Percentiles rank a stretch among this genome's conserved stretches.
These are phyloP conservation scores for Lasiodiplodia citricola DNA, from an alignment of 2,329 filamentous ascomycete species.

Conservation along the genomic window DNA sequence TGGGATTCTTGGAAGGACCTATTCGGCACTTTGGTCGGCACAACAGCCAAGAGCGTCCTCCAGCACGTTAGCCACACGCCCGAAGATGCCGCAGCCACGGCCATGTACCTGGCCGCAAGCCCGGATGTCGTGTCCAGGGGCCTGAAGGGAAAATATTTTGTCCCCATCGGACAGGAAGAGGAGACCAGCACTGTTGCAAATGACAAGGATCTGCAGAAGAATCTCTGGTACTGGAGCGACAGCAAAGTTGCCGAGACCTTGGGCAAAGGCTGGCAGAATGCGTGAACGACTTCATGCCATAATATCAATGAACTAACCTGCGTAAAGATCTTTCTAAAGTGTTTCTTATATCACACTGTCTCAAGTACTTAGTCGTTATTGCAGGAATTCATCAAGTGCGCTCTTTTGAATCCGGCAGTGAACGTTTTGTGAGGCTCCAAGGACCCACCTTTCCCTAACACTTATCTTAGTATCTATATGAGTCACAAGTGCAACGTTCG, in stretches of 20 bases:
- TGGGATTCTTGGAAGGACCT: conserved; percentile 38
- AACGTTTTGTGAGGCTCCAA: not conserved
- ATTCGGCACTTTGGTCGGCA: conserved; percentile 34
- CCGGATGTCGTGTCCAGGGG: conserved; percentile 31
- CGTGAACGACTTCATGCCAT: not conserved
- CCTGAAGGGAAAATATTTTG: conserved; percentile 43
- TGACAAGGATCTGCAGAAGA: conserved; percentile 39
- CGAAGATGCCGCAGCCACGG: conserved; percentile 39
- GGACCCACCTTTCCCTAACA: not conserved
- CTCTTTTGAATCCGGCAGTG: not conserved
- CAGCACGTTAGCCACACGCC: conserved; percentile 34
- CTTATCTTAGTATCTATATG: not conserved
- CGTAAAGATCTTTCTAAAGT: not conserved
- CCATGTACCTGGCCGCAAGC: conserved; percentile 39
- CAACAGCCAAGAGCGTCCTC: conserved; percentile 33
- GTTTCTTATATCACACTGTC: not conserved
- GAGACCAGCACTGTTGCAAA: conserved; percentile 34
- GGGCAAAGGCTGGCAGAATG: conserved; percentile 26
- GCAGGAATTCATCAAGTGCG: no score
- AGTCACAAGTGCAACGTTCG: not conserved
- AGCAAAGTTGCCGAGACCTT: conserved; percentile 25
- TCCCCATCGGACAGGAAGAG: conserved; percentile 42
- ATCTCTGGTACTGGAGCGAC: conserved; percentile 43
- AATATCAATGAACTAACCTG: not conserved
- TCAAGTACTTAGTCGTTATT: not conserved